Evolutionary conservation across 225 moss, liverwort and hornwort genomes (phyloP).

Genomic region (Bryoerythrophyllum caledonicum): DNA sequence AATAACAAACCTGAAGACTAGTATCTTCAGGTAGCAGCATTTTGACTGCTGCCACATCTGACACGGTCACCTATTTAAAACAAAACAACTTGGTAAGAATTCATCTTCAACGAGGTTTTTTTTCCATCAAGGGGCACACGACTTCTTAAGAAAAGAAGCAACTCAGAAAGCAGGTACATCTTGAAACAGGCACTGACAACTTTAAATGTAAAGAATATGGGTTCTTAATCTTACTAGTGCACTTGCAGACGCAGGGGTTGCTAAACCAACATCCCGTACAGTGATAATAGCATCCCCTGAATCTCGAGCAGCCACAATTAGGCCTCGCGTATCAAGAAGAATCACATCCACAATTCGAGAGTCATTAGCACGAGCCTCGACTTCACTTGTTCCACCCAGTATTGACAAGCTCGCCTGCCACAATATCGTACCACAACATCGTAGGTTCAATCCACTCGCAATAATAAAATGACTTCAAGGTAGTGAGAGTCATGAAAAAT

Average conservation of each 20-base stretch:
- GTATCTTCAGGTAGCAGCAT: slow-evolving; percentile 88
- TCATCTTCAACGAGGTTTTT: slow-evolving; percentile 16
- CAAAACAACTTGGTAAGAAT: slow-evolving; percentile 20
- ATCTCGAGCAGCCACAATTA: slow-evolving; percentile 73
- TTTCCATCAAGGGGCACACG: slow-evolving; percentile 3
- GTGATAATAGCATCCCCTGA: slow-evolving; percentile 77
- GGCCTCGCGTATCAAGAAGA: slow-evolving; percentile 66
- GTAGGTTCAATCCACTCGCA: slow-evolving; percentile 4
- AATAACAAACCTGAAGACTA: slow-evolving; percentile 65
- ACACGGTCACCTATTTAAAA: slow-evolving; percentile 70
- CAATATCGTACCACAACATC: slow-evolving; percentile 31
- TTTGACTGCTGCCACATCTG: slow-evolving; percentile 80
- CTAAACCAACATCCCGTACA: slow-evolving; percentile 80
- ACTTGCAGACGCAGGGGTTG: slow-evolving; percentile 76
- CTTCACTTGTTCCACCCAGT: slow-evolving; percentile 85
- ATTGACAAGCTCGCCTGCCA: slow-evolving; percentile 74
- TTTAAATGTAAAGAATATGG: slow-evolving; percentile 2
- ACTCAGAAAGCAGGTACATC: slow-evolving; percentile 1
- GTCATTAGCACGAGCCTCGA: slow-evolving; percentile 80
- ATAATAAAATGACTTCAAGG: neutral
- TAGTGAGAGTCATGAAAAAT: neutral
- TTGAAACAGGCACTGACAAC: slow-evolving; percentile 4
- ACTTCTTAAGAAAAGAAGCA: slow-evolving; percentile 3
- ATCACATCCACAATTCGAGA: slow-evolving; percentile 74
- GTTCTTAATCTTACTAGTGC: slow-evolving; percentile 52